phyloP scores from a whole-genome alignment of 495 filamentous ascomycete species.

The Glutinoglossum americanum region DNA sequence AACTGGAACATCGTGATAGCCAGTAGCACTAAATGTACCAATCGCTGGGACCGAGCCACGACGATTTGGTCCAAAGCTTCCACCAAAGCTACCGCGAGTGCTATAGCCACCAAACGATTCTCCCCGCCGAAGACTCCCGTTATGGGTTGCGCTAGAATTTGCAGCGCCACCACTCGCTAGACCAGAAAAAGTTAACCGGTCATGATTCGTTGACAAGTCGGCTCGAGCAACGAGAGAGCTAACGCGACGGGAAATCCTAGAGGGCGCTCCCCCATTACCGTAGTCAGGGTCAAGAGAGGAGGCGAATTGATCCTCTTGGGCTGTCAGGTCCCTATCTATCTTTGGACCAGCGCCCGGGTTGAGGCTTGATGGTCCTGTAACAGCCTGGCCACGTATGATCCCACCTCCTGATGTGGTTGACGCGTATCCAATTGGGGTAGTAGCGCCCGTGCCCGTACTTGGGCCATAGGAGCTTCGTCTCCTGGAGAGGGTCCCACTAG shows the following conservation, averaged over 20 bases:
- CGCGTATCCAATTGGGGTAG: conserved; percentile 44
- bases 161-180: conserved; percentile 29
- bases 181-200: conserved; percentile 52
- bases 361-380: not conserved
- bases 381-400: conserved; percentile 19
- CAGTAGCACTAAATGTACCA: conserved; percentile 19
- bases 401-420: conserved; percentile 25
- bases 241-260: conserved; percentile 62
- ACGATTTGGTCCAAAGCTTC: not conserved
- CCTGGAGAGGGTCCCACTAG: conserved; percentile 34
- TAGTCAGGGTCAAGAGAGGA: conserved; percentile 62
- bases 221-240: conserved; percentile 85
- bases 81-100: conserved; percentile 34
- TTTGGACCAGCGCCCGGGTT: not conserved
- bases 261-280: conserved; percentile 38
- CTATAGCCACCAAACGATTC: conserved; percentile 58
- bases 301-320: conserved; percentile 35
- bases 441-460: conserved; percentile 54
- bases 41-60: not conserved
- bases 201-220: conserved; percentile 60
- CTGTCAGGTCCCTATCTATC: conserved; percentile 12
- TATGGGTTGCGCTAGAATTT: conserved; percentile 22
- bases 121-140: conserved; percentile 28
- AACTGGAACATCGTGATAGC: conserved; percentile 34
- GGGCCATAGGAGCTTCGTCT: conserved; percentile 71